Conservation (phyloP, 305 asterid species). For the Fraxinus velutina region DNA sequence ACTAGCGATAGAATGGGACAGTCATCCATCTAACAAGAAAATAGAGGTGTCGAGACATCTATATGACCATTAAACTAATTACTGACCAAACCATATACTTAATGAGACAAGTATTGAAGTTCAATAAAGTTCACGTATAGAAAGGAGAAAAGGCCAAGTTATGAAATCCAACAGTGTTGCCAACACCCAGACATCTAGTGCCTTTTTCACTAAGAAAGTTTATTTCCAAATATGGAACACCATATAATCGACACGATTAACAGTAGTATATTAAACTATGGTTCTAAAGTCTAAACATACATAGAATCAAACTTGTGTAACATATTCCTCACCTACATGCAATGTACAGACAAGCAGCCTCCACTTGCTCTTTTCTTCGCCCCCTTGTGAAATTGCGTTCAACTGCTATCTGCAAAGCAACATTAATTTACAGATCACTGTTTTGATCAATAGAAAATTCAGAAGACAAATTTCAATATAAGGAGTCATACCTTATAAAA, state of each 20-base stretch:
- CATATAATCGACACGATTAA: neutral
- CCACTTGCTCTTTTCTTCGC: constrained; percentile 73
- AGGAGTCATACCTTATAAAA: constrained; percentile 45
- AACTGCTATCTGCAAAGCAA: constrained; percentile 48
- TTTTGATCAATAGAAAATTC: constrained; percentile 6
- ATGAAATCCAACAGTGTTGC: neutral
- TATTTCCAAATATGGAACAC: neutral
- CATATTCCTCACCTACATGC: constrained; percentile 49
- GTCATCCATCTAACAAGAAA: neutral
- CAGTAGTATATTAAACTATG: neutral
- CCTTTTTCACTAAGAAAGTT: neutral
- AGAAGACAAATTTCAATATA: constrained; percentile 9
- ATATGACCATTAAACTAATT: neutral
- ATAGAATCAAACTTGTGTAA: neutral
- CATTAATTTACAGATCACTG: constrained; percentile 4
- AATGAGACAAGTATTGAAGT: neutral
- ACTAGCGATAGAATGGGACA: too few relatives aligned
- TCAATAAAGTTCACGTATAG: neutral
- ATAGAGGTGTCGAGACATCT: neutral
- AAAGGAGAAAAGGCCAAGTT: neutral
- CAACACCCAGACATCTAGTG: neutral
- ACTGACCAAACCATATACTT: neutral
- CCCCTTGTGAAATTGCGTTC: constrained; percentile 72
- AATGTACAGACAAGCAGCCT: constrained; percentile 76
- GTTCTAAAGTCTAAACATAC: neutral